These are phyloP conservation scores for Trypanosoma theileri DNA, from an alignment of 208 protist genomes.

Conservation along the genomic window DNA sequence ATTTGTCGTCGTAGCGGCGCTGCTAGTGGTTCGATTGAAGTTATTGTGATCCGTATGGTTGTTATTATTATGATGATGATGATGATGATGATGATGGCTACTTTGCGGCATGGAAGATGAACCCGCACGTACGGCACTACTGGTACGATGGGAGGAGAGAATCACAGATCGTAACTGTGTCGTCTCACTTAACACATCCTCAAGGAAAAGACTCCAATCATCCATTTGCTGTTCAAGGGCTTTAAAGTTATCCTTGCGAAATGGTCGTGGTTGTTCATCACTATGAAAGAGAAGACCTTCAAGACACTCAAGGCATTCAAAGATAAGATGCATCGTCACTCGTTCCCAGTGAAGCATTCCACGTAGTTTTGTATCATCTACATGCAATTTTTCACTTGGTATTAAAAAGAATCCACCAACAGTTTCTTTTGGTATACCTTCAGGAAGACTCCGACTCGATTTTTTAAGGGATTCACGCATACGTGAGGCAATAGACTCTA, in stretches of 20 bases:
- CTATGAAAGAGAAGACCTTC: constrained; percentile 34
- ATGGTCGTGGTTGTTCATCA: constrained; percentile 27
- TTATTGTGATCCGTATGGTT: background rate
- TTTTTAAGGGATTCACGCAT: constrained; percentile 30
- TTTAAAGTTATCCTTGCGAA: constrained; percentile 49
- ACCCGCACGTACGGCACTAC: background rate
- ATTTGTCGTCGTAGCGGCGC: too few species aligned
- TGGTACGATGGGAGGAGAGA: constrained; percentile 15
- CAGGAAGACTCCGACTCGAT: constrained; percentile 13
- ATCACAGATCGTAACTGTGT: constrained; percentile 29
- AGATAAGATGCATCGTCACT: constrained; percentile 40
- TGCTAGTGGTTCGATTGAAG: too few species aligned
- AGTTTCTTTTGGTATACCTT: constrained; percentile 7
- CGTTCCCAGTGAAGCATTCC: constrained; percentile 55
- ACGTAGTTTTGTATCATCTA: constrained; percentile 31
- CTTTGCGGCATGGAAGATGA: background rate
- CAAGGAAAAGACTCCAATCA: constrained; percentile 38
- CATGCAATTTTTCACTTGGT: constrained; percentile 25
- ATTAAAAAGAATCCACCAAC: constrained; percentile 41
- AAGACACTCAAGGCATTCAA: constrained; percentile 38
- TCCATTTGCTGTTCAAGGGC: constrained; percentile 45
- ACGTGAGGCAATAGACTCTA: constrained; percentile 35
- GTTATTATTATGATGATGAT: background rate
- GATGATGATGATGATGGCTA: background rate
- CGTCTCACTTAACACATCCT: constrained; percentile 29